Evolutionary conservation across 2,329 filamentous ascomycete species (phyloP).

Genomic region (Pseudogymnoascus sp.): DNA sequence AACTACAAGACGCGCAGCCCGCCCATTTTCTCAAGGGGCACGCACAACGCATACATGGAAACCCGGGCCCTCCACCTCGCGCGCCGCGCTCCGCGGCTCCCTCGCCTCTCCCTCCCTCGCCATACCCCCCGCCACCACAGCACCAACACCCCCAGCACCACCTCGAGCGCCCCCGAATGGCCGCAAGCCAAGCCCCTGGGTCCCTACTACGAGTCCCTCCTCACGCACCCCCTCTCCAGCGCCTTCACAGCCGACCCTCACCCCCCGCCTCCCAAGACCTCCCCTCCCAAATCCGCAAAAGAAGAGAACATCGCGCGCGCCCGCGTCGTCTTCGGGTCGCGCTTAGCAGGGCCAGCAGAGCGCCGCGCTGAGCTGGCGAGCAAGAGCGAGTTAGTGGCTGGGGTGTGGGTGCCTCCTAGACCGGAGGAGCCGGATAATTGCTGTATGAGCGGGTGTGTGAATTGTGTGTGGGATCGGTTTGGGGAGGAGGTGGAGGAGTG

Average conservation of each 20-base stretch:
- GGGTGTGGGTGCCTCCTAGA: slow-evolving; percentile 72
- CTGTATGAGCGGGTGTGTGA: slow-evolving; percentile 97
- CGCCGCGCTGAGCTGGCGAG: slow-evolving; percentile 52
- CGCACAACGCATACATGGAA: background rate
- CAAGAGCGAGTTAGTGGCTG: slow-evolving; percentile 61
- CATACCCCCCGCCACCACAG: background rate
- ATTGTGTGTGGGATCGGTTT: slow-evolving; percentile 92
- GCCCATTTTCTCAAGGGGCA: background rate
- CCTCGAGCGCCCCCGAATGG: background rate
- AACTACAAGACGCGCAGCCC: background rate
- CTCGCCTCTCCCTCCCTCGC: background rate
- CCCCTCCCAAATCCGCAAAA: slow-evolving; percentile 4
- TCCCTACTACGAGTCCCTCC: slow-evolving; percentile 52
- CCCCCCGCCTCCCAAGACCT: background rate
- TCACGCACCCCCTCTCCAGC: slow-evolving; percentile 32
- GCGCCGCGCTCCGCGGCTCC: background rate
- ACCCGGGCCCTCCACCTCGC: background rate
- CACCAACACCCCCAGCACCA: background rate
- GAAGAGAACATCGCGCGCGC: slow-evolving; percentile 31
- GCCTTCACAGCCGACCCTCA: slow-evolving; percentile 19
- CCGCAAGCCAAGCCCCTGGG: slow-evolving; percentile 42
- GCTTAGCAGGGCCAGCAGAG: slow-evolving; percentile 66
- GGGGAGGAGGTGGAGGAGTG: slow-evolving; percentile 90
- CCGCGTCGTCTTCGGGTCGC: slow-evolving; percentile 73
- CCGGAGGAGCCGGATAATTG: slow-evolving; percentile 94